phyloP scores from a whole-genome alignment of 495 filamentous ascomycete genomes.

The Penicillium turbatum region DNA sequence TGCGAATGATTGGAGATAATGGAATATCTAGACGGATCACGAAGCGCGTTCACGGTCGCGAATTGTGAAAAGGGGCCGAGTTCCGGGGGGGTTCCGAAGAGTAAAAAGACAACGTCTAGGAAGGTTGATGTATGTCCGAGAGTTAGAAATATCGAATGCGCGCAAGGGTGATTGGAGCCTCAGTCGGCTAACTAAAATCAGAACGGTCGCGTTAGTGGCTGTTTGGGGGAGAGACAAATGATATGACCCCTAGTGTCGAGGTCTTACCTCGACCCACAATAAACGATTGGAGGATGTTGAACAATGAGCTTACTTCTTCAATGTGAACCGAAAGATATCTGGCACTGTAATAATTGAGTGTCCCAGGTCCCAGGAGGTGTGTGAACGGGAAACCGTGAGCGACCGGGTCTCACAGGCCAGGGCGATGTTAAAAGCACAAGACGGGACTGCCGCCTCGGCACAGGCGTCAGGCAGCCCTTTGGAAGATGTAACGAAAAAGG shows the following conservation, averaged over 20 bases:
- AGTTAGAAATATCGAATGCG: slow-evolving; percentile 6
- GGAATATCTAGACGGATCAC: slow-evolving; percentile 19
- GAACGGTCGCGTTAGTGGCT: slow-evolving; percentile 30
- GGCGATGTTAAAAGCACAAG: slow-evolving; percentile 31
- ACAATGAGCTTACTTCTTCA: slow-evolving; percentile 13
- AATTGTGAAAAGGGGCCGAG: slow-evolving; percentile 3
- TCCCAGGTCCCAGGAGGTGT: slow-evolving; percentile 34
- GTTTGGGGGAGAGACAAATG: slow-evolving; percentile 16
- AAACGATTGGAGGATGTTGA: background rate
- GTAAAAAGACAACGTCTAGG: background rate
- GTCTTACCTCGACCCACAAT: slow-evolving; percentile 2
- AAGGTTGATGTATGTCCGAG: background rate
- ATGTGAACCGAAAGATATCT: slow-evolving; percentile 6
- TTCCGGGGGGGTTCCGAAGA: background rate
- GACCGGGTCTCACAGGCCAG: slow-evolving; percentile 33
- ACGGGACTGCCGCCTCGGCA: slow-evolving; percentile 37
- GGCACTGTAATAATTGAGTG: slow-evolving; percentile 10
- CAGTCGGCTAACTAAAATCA: slow-evolving; percentile 21
- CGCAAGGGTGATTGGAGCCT: slow-evolving; percentile 15
- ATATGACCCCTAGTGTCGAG: slow-evolving; percentile 1
- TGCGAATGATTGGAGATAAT: slow-evolving; percentile 16
- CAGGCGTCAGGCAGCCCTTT: slow-evolving; percentile 31
- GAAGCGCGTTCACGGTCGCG: slow-evolving; percentile 17
- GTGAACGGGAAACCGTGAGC: slow-evolving; percentile 30
- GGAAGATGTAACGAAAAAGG: slow-evolving; percentile 22